phyloP scores from a whole-genome alignment of 306 rosid genomes.

The Canavalia gladiata region DNA sequence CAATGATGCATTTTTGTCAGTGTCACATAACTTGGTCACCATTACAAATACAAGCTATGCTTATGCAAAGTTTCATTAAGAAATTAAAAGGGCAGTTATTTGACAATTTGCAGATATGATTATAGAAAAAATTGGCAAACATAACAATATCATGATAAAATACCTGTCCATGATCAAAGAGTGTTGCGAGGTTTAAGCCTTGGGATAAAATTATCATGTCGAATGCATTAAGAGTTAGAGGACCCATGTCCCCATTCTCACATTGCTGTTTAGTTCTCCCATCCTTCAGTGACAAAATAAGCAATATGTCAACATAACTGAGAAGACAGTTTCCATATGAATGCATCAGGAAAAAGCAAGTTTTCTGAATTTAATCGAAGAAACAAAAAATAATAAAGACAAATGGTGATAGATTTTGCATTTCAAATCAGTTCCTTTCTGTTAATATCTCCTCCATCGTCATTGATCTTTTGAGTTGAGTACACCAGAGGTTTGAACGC shows the following conservation, averaged over 20 bases:
- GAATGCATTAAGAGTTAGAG: constrained; percentile 83
- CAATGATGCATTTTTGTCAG: constrained; percentile 18
- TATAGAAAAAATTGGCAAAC: constrained; percentile 12
- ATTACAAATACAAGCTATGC: constrained; percentile 6
- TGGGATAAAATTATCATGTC: constrained; percentile 89
- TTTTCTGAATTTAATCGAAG: not conserved
- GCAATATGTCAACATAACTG: constrained; percentile 39
- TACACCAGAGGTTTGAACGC: constrained; percentile 9
- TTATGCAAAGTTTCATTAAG: constrained; percentile 5
- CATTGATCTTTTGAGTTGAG: constrained; percentile 34
- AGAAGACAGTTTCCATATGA: constrained; percentile 23
- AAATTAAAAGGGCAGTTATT: constrained; percentile 6
- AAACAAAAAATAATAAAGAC: constrained; percentile 5
- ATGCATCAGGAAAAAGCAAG: constrained; percentile 19
- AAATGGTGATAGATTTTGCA: constrained; percentile 30
- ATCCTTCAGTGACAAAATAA: constrained; percentile 63
- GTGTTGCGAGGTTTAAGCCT: constrained; percentile 84
- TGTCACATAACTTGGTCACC: not conserved
- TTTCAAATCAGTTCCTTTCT: constrained; percentile 15
- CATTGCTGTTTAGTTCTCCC: constrained; percentile 56
- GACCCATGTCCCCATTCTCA: constrained; percentile 70
- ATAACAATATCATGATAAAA: constrained; percentile 38
- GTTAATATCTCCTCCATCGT: constrained; percentile 1
- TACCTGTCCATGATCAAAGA: constrained; percentile 87
- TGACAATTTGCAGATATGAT: constrained; percentile 23